Conservation (phyloP, 495 filamentous ascomycete species). For the Aspergillus mulundensis region DNA sequence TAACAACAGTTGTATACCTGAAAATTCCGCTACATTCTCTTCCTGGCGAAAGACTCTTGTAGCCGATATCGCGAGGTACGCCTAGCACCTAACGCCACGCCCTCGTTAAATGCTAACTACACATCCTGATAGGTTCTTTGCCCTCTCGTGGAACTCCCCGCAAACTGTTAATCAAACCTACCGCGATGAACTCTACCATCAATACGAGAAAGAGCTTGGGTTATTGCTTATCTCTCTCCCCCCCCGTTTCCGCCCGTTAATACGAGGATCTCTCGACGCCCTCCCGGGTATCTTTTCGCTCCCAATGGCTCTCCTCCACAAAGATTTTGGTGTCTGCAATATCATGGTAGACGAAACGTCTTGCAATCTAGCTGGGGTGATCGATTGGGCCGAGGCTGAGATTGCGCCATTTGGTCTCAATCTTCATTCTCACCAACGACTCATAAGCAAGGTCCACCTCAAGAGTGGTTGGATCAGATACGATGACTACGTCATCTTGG, state of each 20-base stretch:
- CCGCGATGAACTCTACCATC: conserved; percentile 17
- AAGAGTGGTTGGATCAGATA: conserved; percentile 33
- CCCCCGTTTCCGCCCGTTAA: conserved; percentile 31
- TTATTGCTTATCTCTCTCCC: conserved; percentile 29
- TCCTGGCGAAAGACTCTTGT: conserved; percentile 30
- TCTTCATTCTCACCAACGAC: conserved; percentile 31
- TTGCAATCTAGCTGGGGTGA: conserved; percentile 35
- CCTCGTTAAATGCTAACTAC: conserved; percentile 6
- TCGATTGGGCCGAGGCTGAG: conserved; percentile 40
- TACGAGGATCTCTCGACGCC: conserved; percentile 25
- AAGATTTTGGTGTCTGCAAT: conserved; percentile 34
- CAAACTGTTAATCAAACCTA: conserved; percentile 24
- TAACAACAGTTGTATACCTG: conserved; percentile 20
- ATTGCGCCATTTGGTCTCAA: conserved; percentile 37
- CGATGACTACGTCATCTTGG: conserved; percentile 30
- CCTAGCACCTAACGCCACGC: neutral
- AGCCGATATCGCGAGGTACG: conserved; percentile 26
- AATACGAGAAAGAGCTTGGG: conserved; percentile 27
- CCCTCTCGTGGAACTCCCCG: conserved; percentile 31
- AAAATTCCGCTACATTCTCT: conserved; percentile 30
- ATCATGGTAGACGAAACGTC: conserved; percentile 33
- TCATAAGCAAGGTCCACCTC: conserved; percentile 34
- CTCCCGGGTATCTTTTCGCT: conserved; percentile 32
- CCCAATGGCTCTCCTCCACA: conserved; percentile 39
- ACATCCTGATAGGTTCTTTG: conserved; percentile 29